Base-by-base conservation (phyloP, 352 stramenopile species). In the Phytophthora syringae region DNA sequence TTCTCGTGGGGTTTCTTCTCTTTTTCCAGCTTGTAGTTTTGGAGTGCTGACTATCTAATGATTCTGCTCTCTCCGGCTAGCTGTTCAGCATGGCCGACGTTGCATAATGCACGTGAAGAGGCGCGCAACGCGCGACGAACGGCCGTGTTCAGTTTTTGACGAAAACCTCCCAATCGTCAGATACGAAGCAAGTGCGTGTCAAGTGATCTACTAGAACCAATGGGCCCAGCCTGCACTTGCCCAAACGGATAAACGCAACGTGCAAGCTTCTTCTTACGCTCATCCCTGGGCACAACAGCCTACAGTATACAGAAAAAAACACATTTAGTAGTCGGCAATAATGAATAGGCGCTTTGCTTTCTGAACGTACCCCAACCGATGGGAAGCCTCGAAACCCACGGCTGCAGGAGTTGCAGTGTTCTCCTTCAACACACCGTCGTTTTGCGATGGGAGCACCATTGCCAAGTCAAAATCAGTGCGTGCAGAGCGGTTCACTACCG, bases 231-330 rank as follows among this genome's bases (percentile, higher is more conserved):
- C 69, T 67, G 64, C 68, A 71, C 37, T 71, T 74, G 34, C 84
- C 79, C 40, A 63, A 59, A 2, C 71, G 70, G 15, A 91, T 50
- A 64, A 87, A 86, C 27, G 74, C 77, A 51, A 88, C 49, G 50
- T 84, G 82, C 43, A 90, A 59, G 53, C 80, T 91, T 67, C 84
- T 82, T 59, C 77, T 75, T 49, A 89, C 73, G 21, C 72, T 88
- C 64, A 84, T 83, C 20, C 79, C 76, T 7, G 79, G 73, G 16
- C 66, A 58, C 21, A 88, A 44, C 16, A 84, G 30, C 43, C 76
- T 85, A 42, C 22, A 68, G 30, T n/a, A 16, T 16, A 10, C 36
- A 43, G n/a, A n/a, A n/a, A n/a, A n/a, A 50, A 51, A 51, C 61
- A 50, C 30, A 40, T 48, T 62, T 55, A 59, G 52, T 60, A 22